phyloP scores from a whole-genome alignment of 2,329 filamentous ascomycete genomes.

The Colletotrichum sp. region DNA sequence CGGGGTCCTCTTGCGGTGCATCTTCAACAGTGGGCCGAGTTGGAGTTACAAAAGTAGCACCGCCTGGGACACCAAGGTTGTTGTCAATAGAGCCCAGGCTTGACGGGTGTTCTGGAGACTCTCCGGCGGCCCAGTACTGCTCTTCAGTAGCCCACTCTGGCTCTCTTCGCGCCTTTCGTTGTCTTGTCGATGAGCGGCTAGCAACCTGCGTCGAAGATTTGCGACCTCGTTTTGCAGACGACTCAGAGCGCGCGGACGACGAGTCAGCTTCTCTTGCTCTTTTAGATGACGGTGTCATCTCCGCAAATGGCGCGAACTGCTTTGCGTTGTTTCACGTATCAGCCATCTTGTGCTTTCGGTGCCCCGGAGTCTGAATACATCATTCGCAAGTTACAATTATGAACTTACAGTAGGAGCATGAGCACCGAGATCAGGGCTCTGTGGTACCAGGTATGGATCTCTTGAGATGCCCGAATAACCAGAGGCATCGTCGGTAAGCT shows the following conservation, averaged over 20 bases:
- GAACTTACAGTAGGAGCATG: neutral
- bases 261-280: neutral
- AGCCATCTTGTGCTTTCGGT: neutral
- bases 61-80: accelerated
- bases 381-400: neutral
- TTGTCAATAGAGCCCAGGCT: accelerated
- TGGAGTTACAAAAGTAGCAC: neutral
- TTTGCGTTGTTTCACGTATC: neutral
- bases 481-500: neutral
- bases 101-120: accelerated
- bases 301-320: neutral
- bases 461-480: neutral
- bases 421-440: neutral
- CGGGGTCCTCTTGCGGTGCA: neutral
- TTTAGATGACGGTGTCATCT: neutral
- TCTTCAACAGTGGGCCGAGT: accelerated
- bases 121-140: neutral
- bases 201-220: accelerated
- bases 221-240: neutral
- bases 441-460: neutral
- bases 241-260: neutral
- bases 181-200: neutral
- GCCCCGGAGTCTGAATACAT: accelerated
- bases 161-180: neutral
- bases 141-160: neutral